phyloP scores from a whole-genome alignment of 2,329 filamentous ascomycete genomes.

The Aspergillus terreus region DNA sequence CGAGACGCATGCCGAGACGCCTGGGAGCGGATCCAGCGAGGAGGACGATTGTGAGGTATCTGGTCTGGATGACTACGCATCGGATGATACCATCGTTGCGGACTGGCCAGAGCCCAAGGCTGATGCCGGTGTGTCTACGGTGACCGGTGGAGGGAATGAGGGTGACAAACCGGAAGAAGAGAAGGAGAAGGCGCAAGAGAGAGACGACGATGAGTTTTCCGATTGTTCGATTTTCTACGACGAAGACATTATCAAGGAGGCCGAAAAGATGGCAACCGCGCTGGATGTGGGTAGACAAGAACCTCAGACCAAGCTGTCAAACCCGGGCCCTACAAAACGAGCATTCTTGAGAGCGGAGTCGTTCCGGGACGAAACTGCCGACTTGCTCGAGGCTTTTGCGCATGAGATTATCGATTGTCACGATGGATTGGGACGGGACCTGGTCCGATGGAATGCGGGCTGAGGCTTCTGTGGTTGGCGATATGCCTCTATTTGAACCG shows the following conservation, averaged over 20 bases:
- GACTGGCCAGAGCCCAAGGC: background rate
- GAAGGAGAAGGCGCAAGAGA: background rate
- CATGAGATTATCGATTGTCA: slow-evolving; percentile 16
- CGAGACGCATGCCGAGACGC: slow-evolving; percentile 6
- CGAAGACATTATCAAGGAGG: slow-evolving; percentile 24
- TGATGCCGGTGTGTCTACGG: slow-evolving; percentile 6
- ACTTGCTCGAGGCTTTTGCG: slow-evolving; percentile 23
- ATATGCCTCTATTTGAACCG: background rate
- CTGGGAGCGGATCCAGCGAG: slow-evolving; percentile 17
- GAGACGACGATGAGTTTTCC: slow-evolving; percentile 30
- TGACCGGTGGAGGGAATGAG: background rate
- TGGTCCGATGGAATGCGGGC: slow-evolving; percentile 14
- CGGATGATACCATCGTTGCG: slow-evolving; percentile 10
- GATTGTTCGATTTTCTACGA: slow-evolving; percentile 32
- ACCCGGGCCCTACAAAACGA: background rate
- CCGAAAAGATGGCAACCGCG: slow-evolving; percentile 13
- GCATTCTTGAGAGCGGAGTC: slow-evolving; percentile 20
- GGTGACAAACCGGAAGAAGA: background rate
- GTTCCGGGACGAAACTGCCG: slow-evolving; percentile 34
- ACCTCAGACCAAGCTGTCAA: no score
- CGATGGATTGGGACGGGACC: slow-evolving; percentile 18
- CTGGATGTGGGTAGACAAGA: slow-evolving; percentile 1
- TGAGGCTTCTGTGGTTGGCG: slow-evolving; percentile 6
- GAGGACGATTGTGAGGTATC: slow-evolving; percentile 3
- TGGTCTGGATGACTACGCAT: slow-evolving; percentile 15